A percentile compares a stretch with the other conserved stretches of the same genome.
Evolutionary conservation across 371 early-diverging fungal genomes (phyloP).

Genomic region (Actinomortierella ambigua): DNA sequence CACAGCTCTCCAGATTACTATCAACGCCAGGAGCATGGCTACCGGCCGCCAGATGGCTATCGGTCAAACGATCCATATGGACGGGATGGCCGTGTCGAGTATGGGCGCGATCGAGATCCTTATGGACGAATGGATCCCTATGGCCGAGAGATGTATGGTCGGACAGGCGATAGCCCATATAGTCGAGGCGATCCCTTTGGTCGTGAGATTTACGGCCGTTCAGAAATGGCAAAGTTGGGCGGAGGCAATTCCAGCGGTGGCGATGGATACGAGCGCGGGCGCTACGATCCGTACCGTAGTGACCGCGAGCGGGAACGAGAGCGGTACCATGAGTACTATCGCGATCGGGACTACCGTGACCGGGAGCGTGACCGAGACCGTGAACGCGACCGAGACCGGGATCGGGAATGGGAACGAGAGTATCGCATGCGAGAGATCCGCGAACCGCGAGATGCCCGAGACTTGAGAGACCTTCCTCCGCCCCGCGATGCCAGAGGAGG

Average conservation of each 20-base stretch:
- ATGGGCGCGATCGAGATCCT: constrained; percentile 29
- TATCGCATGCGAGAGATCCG: constrained; percentile 30
- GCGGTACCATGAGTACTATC: constrained; percentile 32
- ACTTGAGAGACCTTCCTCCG: constrained; percentile 18
- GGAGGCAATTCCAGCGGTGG: too few species aligned
- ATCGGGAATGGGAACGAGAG: constrained; percentile 37
- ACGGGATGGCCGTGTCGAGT: constrained; percentile 17
- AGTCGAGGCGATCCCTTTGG: constrained; percentile 32
- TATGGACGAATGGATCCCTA: constrained; percentile 30
- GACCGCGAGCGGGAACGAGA: constrained; percentile 44
- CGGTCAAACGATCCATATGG: constrained; percentile 27
- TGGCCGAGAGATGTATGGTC: constrained; percentile 33
- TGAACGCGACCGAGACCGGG: constrained; percentile 30
- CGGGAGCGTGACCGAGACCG: constrained; percentile 43
- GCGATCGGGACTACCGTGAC: constrained; percentile 26
- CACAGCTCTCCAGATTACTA: constrained; percentile 34
- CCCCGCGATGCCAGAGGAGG: constrained; percentile 32
- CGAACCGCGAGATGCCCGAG: constrained; percentile 28
- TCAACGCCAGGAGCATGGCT: too few species aligned
- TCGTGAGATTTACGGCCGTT: constrained; percentile 18
- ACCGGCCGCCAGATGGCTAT: constrained; percentile 21
- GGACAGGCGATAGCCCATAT: constrained; percentile 23
- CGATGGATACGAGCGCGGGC: constrained; percentile 30
- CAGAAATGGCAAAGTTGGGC: constrained; percentile 22
- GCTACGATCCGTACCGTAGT: constrained; percentile 39